phyloP scores from a whole-genome alignment of 2,329 filamentous ascomycete genomes.

The Graphiopsis chlorocephala region DNA sequence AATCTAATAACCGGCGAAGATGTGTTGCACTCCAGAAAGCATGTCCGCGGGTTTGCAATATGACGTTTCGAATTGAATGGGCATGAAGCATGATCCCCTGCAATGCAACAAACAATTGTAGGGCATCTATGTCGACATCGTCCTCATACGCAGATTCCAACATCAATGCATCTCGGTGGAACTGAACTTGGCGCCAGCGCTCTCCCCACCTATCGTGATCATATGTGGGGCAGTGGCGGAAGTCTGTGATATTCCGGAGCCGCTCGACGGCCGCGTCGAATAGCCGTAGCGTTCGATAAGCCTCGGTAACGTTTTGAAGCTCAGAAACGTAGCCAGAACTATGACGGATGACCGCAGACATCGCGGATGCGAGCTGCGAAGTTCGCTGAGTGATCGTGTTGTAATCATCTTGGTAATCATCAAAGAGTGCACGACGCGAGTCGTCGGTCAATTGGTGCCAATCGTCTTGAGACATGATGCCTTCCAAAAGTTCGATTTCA shows the following conservation, averaged over 20 bases:
- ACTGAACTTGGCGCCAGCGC: background rate
- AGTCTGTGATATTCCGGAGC: background rate
- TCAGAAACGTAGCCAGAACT: background rate
- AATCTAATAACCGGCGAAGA: background rate
- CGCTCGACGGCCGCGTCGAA: constrained; percentile 3
- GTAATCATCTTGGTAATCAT: constrained; percentile 2
- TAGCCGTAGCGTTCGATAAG: background rate
- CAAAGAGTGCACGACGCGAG: background rate
- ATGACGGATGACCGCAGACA: background rate
- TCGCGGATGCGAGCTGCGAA: constrained; percentile 1
- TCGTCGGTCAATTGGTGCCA: constrained; percentile 1
- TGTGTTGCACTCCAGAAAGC: constrained; percentile 3
- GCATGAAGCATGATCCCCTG: constrained; percentile 1
- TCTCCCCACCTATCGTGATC: constrained; percentile 1
- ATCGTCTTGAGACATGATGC: background rate
- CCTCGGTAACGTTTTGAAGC: background rate
- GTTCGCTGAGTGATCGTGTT: background rate
- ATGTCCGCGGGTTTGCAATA: background rate
- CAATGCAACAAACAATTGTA: background rate
- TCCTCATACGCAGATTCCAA: background rate
- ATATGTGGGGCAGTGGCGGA: constrained; percentile 1
- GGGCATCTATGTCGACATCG: background rate
- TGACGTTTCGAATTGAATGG: background rate
- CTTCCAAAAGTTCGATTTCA: constrained; percentile 1
- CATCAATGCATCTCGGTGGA: constrained; percentile 2